phyloP scores from a whole-genome alignment of 2,329 filamentous ascomycete species.

The Trichoderma cornu-damae region DNA sequence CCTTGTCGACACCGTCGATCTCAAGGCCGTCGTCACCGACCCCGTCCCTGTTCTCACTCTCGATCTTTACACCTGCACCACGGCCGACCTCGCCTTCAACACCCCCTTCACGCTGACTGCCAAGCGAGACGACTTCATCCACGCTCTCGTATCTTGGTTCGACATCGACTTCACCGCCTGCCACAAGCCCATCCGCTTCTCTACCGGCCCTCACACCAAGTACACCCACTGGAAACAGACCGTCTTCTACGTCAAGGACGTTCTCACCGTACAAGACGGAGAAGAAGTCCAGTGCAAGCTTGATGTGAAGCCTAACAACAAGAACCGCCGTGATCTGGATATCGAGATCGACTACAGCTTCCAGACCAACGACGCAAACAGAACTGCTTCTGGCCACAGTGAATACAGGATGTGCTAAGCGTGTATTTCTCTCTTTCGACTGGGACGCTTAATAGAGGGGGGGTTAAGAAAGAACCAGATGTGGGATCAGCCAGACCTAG shows the following conservation, averaged over 20 bases:
- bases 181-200: conserved; percentile 97
- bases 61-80: conserved; percentile 86
- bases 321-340: conserved; percentile 93
- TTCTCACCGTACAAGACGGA: conserved; percentile 82
- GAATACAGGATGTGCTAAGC: conserved; percentile 73
- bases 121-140: conserved; percentile 88
- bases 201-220: conserved; percentile 94
- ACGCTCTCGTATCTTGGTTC: conserved; percentile 97
- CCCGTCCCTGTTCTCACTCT: conserved; percentile 78
- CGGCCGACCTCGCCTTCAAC: conserved; percentile 77
- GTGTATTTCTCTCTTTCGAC: not conserved
- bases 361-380: conserved; percentile 66
- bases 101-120: conserved; percentile 69
- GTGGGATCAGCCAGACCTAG: not conserved
- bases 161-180: conserved; percentile 98
- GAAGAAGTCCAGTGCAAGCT: conserved; percentile 72
- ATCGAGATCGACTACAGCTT: conserved; percentile 81
- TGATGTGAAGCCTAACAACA: conserved; percentile 80
- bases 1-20: conserved; percentile 93
- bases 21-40: conserved; percentile 95
- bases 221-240: conserved; percentile 99
- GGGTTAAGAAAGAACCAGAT: not conserved
- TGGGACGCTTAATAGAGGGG: not conserved
- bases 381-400: conserved; percentile 63
- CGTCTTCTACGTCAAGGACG: conserved; percentile 93